Evolutionary conservation across 805 yeast species (phyloP).

Genomic region (Hagleromyces aurorensis): DNA sequence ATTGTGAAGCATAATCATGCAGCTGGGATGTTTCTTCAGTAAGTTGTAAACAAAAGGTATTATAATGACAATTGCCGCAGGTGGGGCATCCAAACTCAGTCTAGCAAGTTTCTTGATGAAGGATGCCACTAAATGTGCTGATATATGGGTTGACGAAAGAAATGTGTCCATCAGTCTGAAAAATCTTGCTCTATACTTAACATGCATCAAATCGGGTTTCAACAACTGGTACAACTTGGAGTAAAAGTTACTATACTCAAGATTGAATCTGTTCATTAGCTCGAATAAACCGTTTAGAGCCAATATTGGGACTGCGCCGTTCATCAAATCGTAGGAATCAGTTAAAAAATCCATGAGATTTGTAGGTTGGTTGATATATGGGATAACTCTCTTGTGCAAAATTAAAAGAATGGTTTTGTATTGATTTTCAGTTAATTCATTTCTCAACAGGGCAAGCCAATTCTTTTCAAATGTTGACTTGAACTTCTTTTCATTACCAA

Average conservation of each 20-base stretch:
- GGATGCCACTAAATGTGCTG: slow-evolving; percentile 77
- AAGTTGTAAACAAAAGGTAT: slow-evolving; percentile 90
- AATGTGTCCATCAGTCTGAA: slow-evolving; percentile 81
- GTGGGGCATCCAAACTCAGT: slow-evolving; percentile 67
- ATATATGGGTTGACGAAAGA: slow-evolving; percentile 77
- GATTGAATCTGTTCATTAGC: slow-evolving; percentile 69
- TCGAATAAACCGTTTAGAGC: slow-evolving; percentile 84
- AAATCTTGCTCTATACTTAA: slow-evolving; percentile 77
- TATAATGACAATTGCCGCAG: slow-evolving; percentile 78
- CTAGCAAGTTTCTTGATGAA: slow-evolving; percentile 79
- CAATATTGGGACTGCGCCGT: slow-evolving; percentile 57
- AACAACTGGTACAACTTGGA: slow-evolving; percentile 72
- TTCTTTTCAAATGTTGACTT: slow-evolving; percentile 61
- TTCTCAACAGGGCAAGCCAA: slow-evolving; percentile 51
- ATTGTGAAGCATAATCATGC: slow-evolving; percentile 79
- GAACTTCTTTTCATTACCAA: slow-evolving; percentile 39
- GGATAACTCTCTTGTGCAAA: slow-evolving; percentile 78
- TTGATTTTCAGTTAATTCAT: slow-evolving; percentile 43
- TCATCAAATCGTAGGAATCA: slow-evolving; percentile 56
- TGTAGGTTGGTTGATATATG: slow-evolving; percentile 71
- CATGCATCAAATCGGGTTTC: slow-evolving; percentile 66
- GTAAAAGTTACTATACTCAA: slow-evolving; percentile 90
- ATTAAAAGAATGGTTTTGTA: slow-evolving; percentile 62
- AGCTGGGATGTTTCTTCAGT: slow-evolving; percentile 84
- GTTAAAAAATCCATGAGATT: slow-evolving; percentile 89